phyloP scores from a whole-genome alignment of 2,329 filamentous ascomycete species.

The Aureobasidium sp. region DNA sequence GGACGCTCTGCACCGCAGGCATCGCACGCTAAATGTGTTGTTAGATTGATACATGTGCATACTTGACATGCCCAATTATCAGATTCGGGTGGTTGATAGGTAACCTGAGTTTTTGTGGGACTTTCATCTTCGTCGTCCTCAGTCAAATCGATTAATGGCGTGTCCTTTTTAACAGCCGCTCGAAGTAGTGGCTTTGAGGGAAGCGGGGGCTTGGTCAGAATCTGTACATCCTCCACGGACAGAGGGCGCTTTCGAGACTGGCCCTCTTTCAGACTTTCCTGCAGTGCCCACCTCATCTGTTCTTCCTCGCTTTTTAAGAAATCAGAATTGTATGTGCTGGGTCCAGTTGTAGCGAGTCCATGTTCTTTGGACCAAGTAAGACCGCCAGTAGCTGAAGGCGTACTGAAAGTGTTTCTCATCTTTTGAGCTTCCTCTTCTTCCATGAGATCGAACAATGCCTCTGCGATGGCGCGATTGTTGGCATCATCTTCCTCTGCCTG shows the following conservation, averaged over 20 bases:
- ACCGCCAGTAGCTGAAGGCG: slow-evolving; percentile 46
- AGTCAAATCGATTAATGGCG: slow-evolving; percentile 2
- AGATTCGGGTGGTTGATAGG: neutral
- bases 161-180: neutral
- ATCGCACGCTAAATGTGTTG: slow-evolving; percentile 54
- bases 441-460: slow-evolving; percentile 78
- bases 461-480: slow-evolving; percentile 78
- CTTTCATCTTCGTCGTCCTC: neutral
- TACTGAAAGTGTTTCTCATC: slow-evolving; percentile 47
- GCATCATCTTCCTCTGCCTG: slow-evolving; percentile 82
- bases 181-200: neutral
- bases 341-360: slow-evolving; percentile 26
- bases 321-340: neutral
- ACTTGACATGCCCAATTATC: slow-evolving; percentile 49
- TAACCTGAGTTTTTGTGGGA: too few species aligned
- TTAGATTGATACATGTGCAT: slow-evolving; percentile 56
- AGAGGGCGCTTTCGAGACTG: slow-evolving; percentile 4
- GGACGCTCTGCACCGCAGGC: slow-evolving; percentile 53
- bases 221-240: neutral
- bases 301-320: slow-evolving; percentile 27
- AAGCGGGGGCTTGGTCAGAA: neutral
- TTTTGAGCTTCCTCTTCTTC: slow-evolving; percentile 62
- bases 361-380: slow-evolving; percentile 31
- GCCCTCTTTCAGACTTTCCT: slow-evolving; percentile 24
- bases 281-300: slow-evolving; percentile 31